phyloP scores from a whole-genome alignment of 345 rosid genomes.

The Mallotus nudiflorus region DNA sequence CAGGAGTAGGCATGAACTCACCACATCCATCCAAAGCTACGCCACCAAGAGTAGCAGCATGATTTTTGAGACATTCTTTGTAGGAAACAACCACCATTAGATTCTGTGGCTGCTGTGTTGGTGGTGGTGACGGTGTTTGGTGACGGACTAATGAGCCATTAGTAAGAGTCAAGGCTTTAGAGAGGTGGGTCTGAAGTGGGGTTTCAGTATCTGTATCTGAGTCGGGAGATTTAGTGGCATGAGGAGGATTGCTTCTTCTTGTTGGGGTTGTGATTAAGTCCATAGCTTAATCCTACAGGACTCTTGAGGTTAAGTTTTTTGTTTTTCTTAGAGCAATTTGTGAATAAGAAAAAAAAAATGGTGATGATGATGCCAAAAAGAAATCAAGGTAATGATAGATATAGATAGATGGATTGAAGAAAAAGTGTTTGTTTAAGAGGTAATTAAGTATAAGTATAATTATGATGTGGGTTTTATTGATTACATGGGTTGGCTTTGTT shows the following conservation, averaged over 20 bases:
- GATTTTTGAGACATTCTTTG: conserved; percentile 80
- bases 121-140: conserved; percentile 6
- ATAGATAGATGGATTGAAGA: neutral
- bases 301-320: neutral
- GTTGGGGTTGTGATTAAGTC: conserved; percentile 1
- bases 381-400: neutral
- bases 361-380: neutral
- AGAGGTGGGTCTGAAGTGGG: conserved; percentile 25
- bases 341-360: neutral
- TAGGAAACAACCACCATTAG: conserved; percentile 59
- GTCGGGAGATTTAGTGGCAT: conserved; percentile 3
- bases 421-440: neutral
- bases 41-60: conserved; percentile 72
- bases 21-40: conserved; percentile 86
- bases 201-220: conserved; percentile 27
- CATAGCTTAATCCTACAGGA: conserved; percentile 18
- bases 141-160: conserved; percentile 3
- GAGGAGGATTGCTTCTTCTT: neutral
- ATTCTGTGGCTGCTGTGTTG: neutral
- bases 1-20: conserved; percentile 64
- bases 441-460: neutral
- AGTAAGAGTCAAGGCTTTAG: conserved; percentile 21
- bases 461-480: neutral
- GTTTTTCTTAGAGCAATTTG: neutral
- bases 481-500: too few species aligned